A percentile compares a stretch with the other conserved stretches of the same genome.
Evolutionary conservation across 768 basidiomycete species (phyloP).

Genomic region (Calocera cornea): DNA sequence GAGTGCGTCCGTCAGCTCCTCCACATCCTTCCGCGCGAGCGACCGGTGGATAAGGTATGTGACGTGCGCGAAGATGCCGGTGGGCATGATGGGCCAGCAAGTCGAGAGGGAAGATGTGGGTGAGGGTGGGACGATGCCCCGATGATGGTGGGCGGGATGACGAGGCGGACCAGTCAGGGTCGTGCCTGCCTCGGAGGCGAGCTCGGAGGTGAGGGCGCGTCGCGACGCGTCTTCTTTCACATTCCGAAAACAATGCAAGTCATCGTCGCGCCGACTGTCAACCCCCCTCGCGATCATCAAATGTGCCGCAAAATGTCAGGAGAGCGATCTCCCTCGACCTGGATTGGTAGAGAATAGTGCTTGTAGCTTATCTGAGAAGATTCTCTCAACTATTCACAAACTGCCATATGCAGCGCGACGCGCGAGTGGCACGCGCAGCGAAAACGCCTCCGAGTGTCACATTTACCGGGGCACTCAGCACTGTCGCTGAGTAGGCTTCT

Average conservation of each 20-base stretch:
- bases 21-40: conserved; percentile 10
- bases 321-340: no score
- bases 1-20: conserved; percentile 37
- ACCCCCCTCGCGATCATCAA: no score
- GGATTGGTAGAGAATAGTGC: no score
- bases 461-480: no score
- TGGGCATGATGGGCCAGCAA: neutral
- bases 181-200: neutral
- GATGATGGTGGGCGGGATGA: neutral
- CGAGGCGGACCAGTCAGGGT: neutral
- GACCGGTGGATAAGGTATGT: conserved; percentile 9
- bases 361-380: no score
- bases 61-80: conserved; percentile 10
- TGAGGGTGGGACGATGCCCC: neutral
- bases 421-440: no score
- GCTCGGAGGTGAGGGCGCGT: neutral
- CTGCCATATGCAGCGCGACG: no score
- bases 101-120: neutral
- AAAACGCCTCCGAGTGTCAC: no score
- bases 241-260: neutral
- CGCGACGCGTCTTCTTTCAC: conserved; percentile 2
- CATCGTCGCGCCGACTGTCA: neutral
- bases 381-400: no score
- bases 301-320: no score
- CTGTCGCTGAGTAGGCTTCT: no score